Evolutionary conservation across 345 rosid genomes (phyloP).

Genomic region (Barbarea vulgaris): DNA sequence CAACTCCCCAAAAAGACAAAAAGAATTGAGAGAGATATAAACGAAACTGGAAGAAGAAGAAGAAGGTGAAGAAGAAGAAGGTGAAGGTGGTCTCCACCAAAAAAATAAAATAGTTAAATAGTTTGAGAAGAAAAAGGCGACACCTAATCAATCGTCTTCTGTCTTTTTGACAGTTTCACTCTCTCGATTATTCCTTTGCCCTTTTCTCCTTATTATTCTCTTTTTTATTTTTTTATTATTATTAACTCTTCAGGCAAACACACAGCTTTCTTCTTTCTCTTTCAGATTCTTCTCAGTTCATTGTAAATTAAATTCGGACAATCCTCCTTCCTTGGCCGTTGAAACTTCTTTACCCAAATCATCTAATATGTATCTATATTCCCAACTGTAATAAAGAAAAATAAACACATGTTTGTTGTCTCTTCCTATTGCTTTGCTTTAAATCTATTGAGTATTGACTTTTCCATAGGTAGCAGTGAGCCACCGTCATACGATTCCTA

Average conservation of each 20-base stretch:
- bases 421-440: background rate
- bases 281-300: background rate
- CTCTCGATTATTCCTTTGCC: background rate
- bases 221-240: background rate
- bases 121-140: background rate
- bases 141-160: constrained; percentile 25
- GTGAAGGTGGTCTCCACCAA: constrained; percentile 7
- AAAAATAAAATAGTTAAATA: background rate
- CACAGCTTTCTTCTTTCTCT: background rate
- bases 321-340: background rate
- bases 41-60: background rate
- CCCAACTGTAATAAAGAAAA: background rate
- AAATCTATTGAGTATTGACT: background rate
- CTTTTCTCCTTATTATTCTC: background rate
- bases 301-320: too few species aligned
- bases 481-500: background rate
- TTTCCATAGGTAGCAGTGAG: background rate
- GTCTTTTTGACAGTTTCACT: constrained; percentile 37
- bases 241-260: background rate
- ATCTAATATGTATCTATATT: too few species aligned
- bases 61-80: background rate
- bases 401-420: background rate
- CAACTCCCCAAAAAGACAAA: background rate
- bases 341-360: too few species aligned
- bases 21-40: background rate